Evolutionary conservation across 106 monocot species (phyloP).

Genomic region (Platanthera zijinensis): DNA sequence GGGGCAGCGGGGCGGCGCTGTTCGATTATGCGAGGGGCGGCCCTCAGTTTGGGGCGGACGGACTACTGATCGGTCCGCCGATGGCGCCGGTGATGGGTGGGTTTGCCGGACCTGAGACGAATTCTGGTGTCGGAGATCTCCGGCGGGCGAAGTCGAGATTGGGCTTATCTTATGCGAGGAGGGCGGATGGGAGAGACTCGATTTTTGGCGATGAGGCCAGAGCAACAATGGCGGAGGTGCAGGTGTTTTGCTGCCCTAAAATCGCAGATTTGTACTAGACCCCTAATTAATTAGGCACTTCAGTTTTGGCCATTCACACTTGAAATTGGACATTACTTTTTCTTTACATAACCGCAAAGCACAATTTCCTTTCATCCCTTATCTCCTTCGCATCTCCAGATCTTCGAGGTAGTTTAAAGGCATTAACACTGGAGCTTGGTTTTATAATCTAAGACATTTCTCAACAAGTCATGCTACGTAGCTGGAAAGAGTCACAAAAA

Average conservation of each 20-base stretch:
- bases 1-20: constrained; percentile 87
- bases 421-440: too few species aligned
- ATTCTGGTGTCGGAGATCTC: constrained; percentile 74
- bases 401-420: too few species aligned
- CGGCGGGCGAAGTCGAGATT: constrained; percentile 77
- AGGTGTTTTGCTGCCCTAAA: constrained; percentile 79
- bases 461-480: too few species aligned
- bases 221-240: constrained; percentile 63
- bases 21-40: constrained; percentile 96
- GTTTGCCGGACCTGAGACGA: constrained; percentile 85
- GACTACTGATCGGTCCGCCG: constrained; percentile 87
- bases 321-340: too few species aligned
- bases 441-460: too few species aligned
- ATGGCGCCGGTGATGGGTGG: constrained; percentile 93
- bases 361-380: too few species aligned
- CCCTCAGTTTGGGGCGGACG: constrained; percentile 94
- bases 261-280: constrained; percentile 63
- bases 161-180: constrained; percentile 82
- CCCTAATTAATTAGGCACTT: too few species aligned
- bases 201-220: constrained; percentile 66
- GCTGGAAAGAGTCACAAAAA: too few species aligned
- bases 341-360: too few species aligned
- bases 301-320: too few species aligned
- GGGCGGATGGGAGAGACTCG: constrained; percentile 80
- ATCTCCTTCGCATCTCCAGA: too few species aligned